A percentile compares a stretch with the other conserved stretches of the same genome.
These are phyloP conservation scores for Leccinum pallidistipes DNA, from an alignment of 1,284 basidiomycete genomes.

Conservation along the genomic window DNA sequence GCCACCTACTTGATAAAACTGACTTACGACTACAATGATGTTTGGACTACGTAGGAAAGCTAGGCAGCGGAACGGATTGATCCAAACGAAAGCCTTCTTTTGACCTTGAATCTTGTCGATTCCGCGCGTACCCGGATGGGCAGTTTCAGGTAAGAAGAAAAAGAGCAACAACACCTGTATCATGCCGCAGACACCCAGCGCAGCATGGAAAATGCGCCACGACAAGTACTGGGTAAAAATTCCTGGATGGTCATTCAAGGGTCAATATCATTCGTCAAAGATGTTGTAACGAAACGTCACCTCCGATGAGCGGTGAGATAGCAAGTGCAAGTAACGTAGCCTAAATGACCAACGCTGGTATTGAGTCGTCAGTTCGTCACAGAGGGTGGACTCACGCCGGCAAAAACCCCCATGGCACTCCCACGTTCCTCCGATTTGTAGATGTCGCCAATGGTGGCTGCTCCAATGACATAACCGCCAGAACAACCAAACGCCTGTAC, in stretches of 20 bases:
- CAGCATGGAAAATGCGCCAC: slow-evolving; percentile 68
- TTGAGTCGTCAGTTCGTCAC: slow-evolving; percentile 1
- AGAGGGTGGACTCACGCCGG: slow-evolving; percentile 35
- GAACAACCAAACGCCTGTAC: slow-evolving; percentile 47
- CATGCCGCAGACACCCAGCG: slow-evolving; percentile 46
- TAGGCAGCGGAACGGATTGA: slow-evolving; percentile 62
- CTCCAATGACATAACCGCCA: slow-evolving; percentile 44
- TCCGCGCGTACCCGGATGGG: slow-evolving; percentile 49
- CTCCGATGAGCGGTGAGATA: slow-evolving; percentile 45
- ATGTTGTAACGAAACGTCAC: slow-evolving; percentile 20
- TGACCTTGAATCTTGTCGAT: slow-evolving; percentile 40
- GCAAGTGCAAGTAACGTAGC: slow-evolving; percentile 47
- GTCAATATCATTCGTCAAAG: slow-evolving; percentile 4
- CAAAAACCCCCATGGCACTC: slow-evolving; percentile 48
- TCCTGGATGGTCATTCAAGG: slow-evolving; percentile 31
- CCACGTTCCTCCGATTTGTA: slow-evolving; percentile 48
- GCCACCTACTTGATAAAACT: background rate
- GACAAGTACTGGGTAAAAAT: slow-evolving; percentile 54
- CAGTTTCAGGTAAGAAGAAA: slow-evolving; percentile 70
- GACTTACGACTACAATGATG: slow-evolving; percentile 54
- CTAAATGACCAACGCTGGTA: slow-evolving; percentile 34
- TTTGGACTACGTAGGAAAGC: slow-evolving; percentile 58
- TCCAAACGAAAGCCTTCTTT: slow-evolving; percentile 45
- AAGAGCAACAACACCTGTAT: slow-evolving; percentile 47
- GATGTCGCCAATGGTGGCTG: slow-evolving; percentile 51